phyloP scores from a whole-genome alignment of 306 rosid genomes.

The Trichosanthes truncata region DNA sequence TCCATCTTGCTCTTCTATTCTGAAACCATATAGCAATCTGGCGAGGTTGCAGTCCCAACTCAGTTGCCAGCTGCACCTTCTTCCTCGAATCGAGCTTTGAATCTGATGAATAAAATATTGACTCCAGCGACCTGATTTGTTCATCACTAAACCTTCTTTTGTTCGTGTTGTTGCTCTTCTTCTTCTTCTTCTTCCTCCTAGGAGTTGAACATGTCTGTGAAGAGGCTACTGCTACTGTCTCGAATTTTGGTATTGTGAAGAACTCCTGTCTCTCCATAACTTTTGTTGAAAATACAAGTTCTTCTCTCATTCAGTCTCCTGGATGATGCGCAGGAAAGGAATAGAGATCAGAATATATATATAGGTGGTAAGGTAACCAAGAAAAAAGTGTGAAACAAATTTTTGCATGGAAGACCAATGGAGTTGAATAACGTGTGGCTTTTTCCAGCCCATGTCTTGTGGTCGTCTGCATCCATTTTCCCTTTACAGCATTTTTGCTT shows the following conservation, averaged over 20 bases:
- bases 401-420: not conserved
- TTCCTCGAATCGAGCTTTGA: conserved; percentile 76
- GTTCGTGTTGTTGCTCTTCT: conserved; percentile 18
- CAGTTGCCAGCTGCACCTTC: conserved; percentile 69
- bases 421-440: not conserved
- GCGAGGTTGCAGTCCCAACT: conserved; percentile 84
- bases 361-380: not conserved
- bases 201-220: not conserved
- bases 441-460: not conserved
- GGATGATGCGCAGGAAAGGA: not conserved
- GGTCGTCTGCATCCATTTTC: not conserved
- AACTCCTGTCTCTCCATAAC: conserved; percentile 46
- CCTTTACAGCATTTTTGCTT: not conserved
- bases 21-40: conserved; percentile 98
- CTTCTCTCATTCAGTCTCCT: not conserved
- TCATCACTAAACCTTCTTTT: conserved; percentile 74
- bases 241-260: not conserved
- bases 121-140: conserved; percentile 60
- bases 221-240: not conserved
- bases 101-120: conserved; percentile 55
- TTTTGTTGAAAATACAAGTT: not conserved
- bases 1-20: conserved; percentile 94
- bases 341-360: not conserved
- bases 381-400: not conserved
- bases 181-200: conserved; percentile 47